phyloP scores from a whole-genome alignment of 495 filamentous ascomycete species.

The Margaritispora aquatica region DNA sequence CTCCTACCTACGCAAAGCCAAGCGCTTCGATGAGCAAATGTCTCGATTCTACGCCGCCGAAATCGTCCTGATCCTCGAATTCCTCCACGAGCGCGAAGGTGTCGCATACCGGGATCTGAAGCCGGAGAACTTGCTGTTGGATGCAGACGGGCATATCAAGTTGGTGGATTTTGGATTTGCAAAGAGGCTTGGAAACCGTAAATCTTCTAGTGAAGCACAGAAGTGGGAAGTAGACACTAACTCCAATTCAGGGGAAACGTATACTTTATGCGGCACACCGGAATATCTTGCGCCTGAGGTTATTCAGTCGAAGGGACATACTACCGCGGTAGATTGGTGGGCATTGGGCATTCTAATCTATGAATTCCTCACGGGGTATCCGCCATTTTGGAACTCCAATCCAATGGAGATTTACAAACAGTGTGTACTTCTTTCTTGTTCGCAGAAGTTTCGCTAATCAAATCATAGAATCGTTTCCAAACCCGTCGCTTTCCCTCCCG shows the following conservation, averaged over 20 bases:
- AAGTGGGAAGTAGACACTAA: slow-evolving; percentile 21
- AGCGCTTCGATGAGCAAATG: slow-evolving; percentile 79
- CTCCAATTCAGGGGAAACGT: slow-evolving; percentile 64
- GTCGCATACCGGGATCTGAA: slow-evolving; percentile 95
- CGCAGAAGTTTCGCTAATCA: not conserved
- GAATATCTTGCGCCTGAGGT: slow-evolving; percentile 97
- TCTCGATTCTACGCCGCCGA: slow-evolving; percentile 94
- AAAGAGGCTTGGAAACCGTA: slow-evolving; percentile 64
- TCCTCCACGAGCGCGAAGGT: slow-evolving; percentile 74
- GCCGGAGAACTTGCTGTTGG: slow-evolving; percentile 91
- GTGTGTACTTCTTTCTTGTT: slow-evolving; percentile 30
- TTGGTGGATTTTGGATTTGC: slow-evolving; percentile 99
- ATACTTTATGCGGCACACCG: slow-evolving; percentile 93
- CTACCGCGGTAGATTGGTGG: slow-evolving; percentile 99
- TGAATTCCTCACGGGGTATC: slow-evolving; percentile 92
- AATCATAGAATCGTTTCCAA: slow-evolving; percentile 62
- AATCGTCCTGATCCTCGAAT: slow-evolving; percentile 88
- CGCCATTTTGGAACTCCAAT: slow-evolving; percentile 95
- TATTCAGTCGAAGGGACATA: slow-evolving; percentile 91
- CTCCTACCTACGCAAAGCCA: slow-evolving; percentile 78
- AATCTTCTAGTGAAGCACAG: slow-evolving; percentile 25
- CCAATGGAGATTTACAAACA: slow-evolving; percentile 96
- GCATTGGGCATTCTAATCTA: slow-evolving; percentile 93
- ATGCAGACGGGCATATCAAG: slow-evolving; percentile 89
- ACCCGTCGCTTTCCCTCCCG: slow-evolving; percentile 60